These are phyloP conservation scores for Kuraishia piskuri DNA, from an alignment of 805 yeast genomes.

Conservation along the genomic window DNA sequence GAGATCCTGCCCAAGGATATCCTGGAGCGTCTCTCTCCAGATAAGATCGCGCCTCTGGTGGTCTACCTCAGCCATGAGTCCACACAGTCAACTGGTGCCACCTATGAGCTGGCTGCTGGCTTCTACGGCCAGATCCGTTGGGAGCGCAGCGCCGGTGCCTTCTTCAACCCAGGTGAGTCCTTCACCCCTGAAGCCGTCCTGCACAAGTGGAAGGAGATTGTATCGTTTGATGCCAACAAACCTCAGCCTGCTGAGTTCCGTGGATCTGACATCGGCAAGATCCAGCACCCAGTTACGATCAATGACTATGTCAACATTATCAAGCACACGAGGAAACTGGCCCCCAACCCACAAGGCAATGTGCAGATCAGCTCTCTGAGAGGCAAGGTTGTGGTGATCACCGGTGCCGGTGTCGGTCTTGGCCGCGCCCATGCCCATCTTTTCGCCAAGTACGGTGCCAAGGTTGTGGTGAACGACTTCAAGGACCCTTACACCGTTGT, in stretches of 20 bases:
- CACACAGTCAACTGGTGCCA: slow-evolving; percentile 57
- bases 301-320: slow-evolving; percentile 62
- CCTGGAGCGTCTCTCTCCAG: slow-evolving; percentile 73
- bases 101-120: slow-evolving; percentile 93
- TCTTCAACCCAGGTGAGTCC: slow-evolving; percentile 67
- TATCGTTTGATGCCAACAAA: slow-evolving; percentile 34
- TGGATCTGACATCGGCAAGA: slow-evolving; percentile 37
- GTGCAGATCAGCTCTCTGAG: slow-evolving; percentile 49
- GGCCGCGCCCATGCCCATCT: slow-evolving; percentile 84
- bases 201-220: slow-evolving; percentile 52
- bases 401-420: slow-evolving; percentile 94
- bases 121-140: slow-evolving; percentile 86
- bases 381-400: slow-evolving; percentile 81
- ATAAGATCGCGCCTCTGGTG: slow-evolving; percentile 87
- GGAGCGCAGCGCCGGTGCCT: slow-evolving; percentile 86
- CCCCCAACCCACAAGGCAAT: slow-evolving; percentile 48
- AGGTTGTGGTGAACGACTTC: slow-evolving; percentile 89
- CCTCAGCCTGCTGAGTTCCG: neutral
- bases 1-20: slow-evolving; percentile 78
- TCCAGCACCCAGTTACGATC: slow-evolving; percentile 62
- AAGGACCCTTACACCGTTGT: slow-evolving; percentile 68
- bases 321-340: slow-evolving; percentile 40
- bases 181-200: slow-evolving; percentile 85
- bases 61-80: slow-evolving; percentile 67
- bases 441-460: slow-evolving; percentile 89